Base-by-base conservation (phyloP, 2,329 filamentous ascomycete species). In the Parafenestella ontariensis region DNA sequence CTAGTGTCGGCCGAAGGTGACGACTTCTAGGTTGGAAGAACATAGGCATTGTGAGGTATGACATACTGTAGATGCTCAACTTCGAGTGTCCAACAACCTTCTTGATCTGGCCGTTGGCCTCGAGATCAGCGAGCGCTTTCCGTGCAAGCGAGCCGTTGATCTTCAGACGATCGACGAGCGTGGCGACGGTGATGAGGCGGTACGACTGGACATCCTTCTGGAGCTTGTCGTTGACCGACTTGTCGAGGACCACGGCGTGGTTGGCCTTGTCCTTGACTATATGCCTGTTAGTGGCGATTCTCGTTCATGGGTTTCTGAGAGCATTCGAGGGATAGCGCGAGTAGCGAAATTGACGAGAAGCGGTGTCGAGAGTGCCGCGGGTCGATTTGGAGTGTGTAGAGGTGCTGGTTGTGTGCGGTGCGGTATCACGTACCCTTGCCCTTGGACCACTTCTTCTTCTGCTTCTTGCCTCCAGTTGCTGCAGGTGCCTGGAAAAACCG, bases 221-320 rank as follows among this genome's bases (percentile, higher is more conserved):
- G 82, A 99, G 92, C 87, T 96, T 96, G 84, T 99, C 95, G 72
- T 90, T 90, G 78, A 90, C 96, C 83, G 85, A 79, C 89, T 99
- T 99, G 87, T 99, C 95, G 84, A 99, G 92, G 79, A 98, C 87
- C 83, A 99, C 95, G 82, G 91, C 91, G 88, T 99, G 95, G 82
- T 98, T 90, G 83, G 95, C 94, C 93, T 99, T 99, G 89, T 99
- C 95, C 95, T 99, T 99, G 87, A 99, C 95, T 92, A 81, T 85
- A 66, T 51, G 56, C 33, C 40, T 64, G 65, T 74, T 48, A 72
- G 66, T 70, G 55, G 55, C 56, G 56, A 48, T 44, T 64, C 59
- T 49, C 52, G 18, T 44, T 44, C 54, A 26, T 29, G 23, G 24
- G 54, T 26, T 41, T 44, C 42, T 52, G 26, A 33, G 37, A 42